Evolutionary conservation across 2,329 filamentous ascomycete species (phyloP), one percentile per base, ranked within the genome.

Genomic region (Aspergillus arachidicola): DNA sequence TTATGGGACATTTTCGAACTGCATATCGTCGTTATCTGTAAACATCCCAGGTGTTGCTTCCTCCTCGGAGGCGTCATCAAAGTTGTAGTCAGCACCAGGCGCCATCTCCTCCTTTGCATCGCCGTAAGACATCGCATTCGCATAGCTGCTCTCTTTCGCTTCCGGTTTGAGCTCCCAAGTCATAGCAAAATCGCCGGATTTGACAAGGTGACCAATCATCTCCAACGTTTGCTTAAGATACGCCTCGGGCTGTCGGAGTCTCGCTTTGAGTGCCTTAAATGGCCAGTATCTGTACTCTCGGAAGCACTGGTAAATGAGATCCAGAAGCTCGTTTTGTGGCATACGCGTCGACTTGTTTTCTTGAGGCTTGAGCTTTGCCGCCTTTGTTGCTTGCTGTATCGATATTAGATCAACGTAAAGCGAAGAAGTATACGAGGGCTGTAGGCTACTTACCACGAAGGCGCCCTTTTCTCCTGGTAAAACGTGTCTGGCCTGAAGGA

Each of bases 261-360:
- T 83, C 57, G 88, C 84, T 67, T 93, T 92, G 69, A 99, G 86
- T 6, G 91, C 87, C 74, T 92, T 94, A 84, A 98, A 91, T n/a
- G 91, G 89, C 94, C 94, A 99, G 79, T 95, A 98, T 71, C 90
- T 89, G 83, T 91, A 96, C 72, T 91, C 83, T 61, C 89, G 87
- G 87, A 97, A 99, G 75, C 89, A 91, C 56, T 86, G 81, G 82
- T 94, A 93, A 65, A 99, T 89, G 67, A 87, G 86, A 80, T 97
- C 94, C 79, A 96, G 81, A 66, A 99, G 88, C 72, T 95, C 91
- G 83, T 93, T 90, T 78, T 94, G 89, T 51, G 93, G 89, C 80
- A 98, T 94, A 80, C 95, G 94, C 38, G 92, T 91, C 32, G 92
- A 90, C 82, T 98, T 97, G 79, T 92, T 89, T 71, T 92, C 89